Percentiles rank a stretch among this genome's conserved stretches.
These are phyloP conservation scores for Cystobasidium ongulense DNA, from an alignment of 768 basidiomycete genomes.

Conservation along the genomic window DNA sequence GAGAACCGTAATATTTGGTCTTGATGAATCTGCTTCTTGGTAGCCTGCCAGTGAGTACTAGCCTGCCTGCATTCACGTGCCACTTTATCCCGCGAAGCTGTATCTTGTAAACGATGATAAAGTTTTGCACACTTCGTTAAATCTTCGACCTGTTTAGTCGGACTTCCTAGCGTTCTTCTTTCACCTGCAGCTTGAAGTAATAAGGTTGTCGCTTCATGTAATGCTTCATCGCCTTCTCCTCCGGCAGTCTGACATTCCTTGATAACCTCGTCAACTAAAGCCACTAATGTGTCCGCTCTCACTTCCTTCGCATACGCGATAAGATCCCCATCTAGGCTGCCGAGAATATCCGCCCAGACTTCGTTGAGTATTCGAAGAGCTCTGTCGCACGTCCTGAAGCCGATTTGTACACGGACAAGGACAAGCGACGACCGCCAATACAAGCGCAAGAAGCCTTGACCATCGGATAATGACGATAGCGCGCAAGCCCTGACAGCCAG, in stretches of 20 bases:
- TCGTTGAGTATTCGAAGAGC: conserved; percentile 16
- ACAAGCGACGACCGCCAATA: background rate
- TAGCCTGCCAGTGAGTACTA: background rate
- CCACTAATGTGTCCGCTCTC: background rate
- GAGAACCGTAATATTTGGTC: background rate
- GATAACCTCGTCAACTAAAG: background rate
- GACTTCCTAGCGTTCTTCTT: background rate
- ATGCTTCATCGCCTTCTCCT: conserved; percentile 1
- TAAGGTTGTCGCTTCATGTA: background rate
- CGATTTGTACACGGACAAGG: conserved; percentile 16
- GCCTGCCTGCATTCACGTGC: conserved; percentile 8
- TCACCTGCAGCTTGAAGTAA: background rate
- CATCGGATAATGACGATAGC: conserved; percentile 4
- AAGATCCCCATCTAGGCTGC: background rate
- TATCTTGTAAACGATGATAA: background rate
- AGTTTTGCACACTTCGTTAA: conserved; percentile 4
- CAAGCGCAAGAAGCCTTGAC: conserved; percentile 7
- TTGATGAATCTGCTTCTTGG: background rate
- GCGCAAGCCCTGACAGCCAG: background rate
- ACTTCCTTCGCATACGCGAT: background rate
- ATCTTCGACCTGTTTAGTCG: background rate
- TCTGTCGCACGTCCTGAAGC: conserved; percentile 4
- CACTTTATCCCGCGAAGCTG: background rate
- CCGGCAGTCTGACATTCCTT: background rate
- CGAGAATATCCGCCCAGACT: conserved; percentile 11